Evolutionary conservation across 1,139 yeast genomes (phyloP), one percentile per base, ranked within the genome.

Genomic region (Saccharomyces hybrid): DNA sequence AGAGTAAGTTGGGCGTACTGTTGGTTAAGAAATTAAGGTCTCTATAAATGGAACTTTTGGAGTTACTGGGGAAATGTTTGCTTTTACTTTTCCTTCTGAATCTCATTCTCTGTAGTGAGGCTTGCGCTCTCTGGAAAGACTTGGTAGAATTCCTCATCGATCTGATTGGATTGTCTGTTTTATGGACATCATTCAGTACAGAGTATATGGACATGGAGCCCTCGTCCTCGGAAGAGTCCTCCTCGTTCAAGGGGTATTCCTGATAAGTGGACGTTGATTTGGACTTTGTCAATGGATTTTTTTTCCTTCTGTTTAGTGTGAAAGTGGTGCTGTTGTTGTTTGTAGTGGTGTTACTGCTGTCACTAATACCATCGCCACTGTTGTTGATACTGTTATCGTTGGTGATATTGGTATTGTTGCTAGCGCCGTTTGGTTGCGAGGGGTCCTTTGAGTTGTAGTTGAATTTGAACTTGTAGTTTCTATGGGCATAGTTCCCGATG

Each of bases 61-160:
- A 54, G 47, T 54, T 56, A n/a, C 56, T 55, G 9, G 53, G 46
- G 26, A 55, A 57, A 26, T 73, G 63, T 5, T 74, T 71, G 38
- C 81, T 76, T 61, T 77, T 80, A 55, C 83, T 80, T 63, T 77
- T 77, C 55, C 88, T 70, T 56, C 87, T 72, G 42, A 81, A 79
- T 57, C 81, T 76, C 77, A 84, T 82, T 67, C 90, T 73, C 57
- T 81, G 77, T 46, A 84, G 69, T 0, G 87, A 82, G 0, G 88
- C 88, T 64, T 82, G 83, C 0, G 88, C 88, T 59, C 88, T 72
- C 59, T 82, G 88, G 47, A 76, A 74, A 4, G 85, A 81, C 56
- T 82, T 71, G 5, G 72, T 70, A 16, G 71, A 68, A 47, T 68
- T 71, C 52, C 77, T 69, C 27, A 69, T 55, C 63, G 70, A 66